Base-by-base conservation (phyloP, 805 yeast genomes). In the Limtongia smithiae region DNA sequence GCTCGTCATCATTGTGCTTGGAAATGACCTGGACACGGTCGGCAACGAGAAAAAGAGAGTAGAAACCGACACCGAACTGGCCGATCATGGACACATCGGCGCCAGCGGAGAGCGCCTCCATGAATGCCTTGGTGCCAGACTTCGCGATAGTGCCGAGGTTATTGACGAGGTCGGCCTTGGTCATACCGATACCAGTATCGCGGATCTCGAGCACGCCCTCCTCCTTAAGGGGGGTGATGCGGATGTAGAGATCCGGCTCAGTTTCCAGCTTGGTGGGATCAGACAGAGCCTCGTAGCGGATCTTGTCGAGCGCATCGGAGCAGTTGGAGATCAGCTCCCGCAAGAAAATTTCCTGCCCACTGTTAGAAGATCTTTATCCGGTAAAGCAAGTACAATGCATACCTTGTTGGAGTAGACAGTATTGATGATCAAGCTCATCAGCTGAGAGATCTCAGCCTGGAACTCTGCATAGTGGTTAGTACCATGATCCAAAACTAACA, bases 41-140 rank as follows among this genome's bases (percentile, higher is more conserved):
- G 65, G 98, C 97, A 70, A 93, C 98, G 78, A 93, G 81, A 86
- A 93, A 93, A 62, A 91, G 79, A 48, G 99, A 93, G 84, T 93
- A 93, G 91, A 93, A 93, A 83, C 99, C 99, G 65, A 93, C 98
- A 89, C 99, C 99, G 79, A 93, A 93, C 78, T 93, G 98, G 81
- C 99, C 99, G 77, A 93, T 93, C 98, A 93, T 93, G 60, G 97
- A 90, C 58, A 93, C 97, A 73, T 93, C 99, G 56, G 99, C 98
- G 77, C 98, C 98, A 60, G 97, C 97, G 61, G 95, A 84, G 61
- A 94, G 80, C 62, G 98, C 98, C 78, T 93, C 98, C 98, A 93
- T 93, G 74, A 93, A 93, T 64, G 95, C 88, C 79, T 93, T 93
- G 65, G 99, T 93, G 77, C 99, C 99, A 61, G 99, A 93, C 78